These are phyloP conservation scores for Waltiozyma sp. DNA, from an alignment of 1,139 yeast genomes.

Conservation along the genomic window DNA sequence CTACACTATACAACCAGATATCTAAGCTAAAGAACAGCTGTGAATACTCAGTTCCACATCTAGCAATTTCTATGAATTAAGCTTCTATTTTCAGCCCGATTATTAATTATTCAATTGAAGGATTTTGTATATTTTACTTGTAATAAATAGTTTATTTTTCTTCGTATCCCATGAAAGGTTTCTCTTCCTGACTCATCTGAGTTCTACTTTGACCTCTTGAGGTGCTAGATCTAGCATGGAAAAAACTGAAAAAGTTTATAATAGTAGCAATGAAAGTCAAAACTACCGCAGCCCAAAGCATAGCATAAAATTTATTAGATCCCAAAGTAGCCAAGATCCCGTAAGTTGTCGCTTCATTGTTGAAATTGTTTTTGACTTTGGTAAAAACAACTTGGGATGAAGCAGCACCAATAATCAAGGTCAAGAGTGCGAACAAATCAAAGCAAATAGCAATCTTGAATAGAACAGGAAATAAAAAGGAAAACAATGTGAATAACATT, in stretches of 20 bases:
- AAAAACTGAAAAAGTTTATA: conserved; percentile 30
- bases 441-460: conserved; percentile 22
- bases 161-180: conserved; percentile 16
- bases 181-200: conserved; percentile 13
- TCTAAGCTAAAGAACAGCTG: neutral
- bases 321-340: conserved; percentile 31
- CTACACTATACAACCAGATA: conserved; percentile 44
- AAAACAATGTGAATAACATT: conserved; percentile 27
- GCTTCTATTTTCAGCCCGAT: no score
- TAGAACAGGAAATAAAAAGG: conserved; percentile 25
- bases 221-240: conserved; percentile 28
- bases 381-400: conserved; percentile 33
- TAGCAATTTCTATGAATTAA: no score
- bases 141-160: no score
- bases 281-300: conserved; percentile 36
- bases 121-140: no score
- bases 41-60: no score
- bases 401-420: conserved; percentile 28
- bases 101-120: no score
- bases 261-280: conserved; percentile 26
- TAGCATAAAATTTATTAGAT: conserved; percentile 24
- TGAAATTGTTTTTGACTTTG: conserved; percentile 27
- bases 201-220: conserved; percentile 8
- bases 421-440: conserved; percentile 20
- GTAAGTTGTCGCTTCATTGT: conserved; percentile 21